Evolutionary conservation across 495 filamentous ascomycete species (phyloP).

Genomic region (Pyrenopolyporus hunteri): DNA sequence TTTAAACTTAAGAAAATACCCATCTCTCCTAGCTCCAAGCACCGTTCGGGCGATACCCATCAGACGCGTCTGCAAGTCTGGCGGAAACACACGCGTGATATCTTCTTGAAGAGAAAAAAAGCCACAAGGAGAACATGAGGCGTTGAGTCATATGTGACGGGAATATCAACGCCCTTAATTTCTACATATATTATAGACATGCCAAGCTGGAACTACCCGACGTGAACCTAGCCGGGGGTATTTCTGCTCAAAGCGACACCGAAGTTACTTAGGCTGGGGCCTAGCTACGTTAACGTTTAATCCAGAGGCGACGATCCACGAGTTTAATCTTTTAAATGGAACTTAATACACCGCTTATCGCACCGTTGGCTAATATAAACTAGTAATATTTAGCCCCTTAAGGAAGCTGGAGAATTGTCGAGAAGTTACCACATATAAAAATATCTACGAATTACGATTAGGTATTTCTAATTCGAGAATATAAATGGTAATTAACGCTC

Average conservation of each 20-base stretch:
- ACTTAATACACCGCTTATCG: neutral
- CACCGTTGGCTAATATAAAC: constrained; percentile 1
- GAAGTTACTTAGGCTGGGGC: neutral
- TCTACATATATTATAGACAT: neutral
- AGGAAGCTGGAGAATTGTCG: neutral
- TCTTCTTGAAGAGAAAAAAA: too few species aligned
- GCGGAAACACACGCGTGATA: too few species aligned
- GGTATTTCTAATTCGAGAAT: neutral
- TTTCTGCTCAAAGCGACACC: neutral
- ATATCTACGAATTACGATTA: neutral
- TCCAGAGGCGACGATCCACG: constrained; percentile 17
- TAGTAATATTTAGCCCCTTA: neutral
- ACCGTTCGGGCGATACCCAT: too few species aligned
- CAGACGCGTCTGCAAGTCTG: too few species aligned
- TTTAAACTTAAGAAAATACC: too few species aligned
- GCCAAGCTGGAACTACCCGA: neutral
- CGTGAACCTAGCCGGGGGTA: neutral
- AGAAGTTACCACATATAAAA: neutral
- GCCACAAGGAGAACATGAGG: too few species aligned
- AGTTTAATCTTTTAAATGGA: neutral
- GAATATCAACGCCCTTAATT: too few species aligned
- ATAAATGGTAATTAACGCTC: neutral
- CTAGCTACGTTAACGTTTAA: neutral
- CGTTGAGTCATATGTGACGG: too few species aligned
- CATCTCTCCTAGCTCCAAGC: too few species aligned